Conservation (phyloP, 352 stramenopile species). For the Phytopythium ostracodes region DNA sequence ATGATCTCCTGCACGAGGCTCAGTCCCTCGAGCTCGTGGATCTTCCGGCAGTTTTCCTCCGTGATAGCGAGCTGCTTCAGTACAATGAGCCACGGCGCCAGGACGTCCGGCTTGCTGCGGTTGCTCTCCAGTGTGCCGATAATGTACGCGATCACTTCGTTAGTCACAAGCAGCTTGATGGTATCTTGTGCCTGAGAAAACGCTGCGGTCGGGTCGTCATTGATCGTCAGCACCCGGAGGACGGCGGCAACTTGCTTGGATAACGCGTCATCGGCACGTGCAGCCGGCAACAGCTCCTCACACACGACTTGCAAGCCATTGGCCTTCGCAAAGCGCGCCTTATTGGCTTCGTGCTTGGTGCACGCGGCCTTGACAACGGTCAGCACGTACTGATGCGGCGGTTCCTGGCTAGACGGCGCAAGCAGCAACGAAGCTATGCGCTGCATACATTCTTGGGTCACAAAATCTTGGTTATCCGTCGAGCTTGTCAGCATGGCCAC, state of each 20-base stretch:
- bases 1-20: conserved; percentile 54
- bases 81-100: conserved; percentile 57
- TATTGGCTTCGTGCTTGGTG: conserved; percentile 66
- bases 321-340: conserved; percentile 52
- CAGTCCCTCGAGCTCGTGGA: conserved; percentile 54
- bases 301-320: conserved; percentile 33
- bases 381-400: conserved; percentile 21
- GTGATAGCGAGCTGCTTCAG: conserved; percentile 78
- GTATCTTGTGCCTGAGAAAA: conserved; percentile 73
- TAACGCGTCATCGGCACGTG: conserved; percentile 11
- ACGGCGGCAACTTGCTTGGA: conserved; percentile 48
- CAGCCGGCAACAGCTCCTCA: conserved; percentile 15
- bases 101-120: conserved; percentile 33
- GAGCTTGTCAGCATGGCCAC: conserved; percentile 37
- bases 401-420: conserved; percentile 9
- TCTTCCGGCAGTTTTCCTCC: conserved; percentile 71
- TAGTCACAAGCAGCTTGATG: conserved; percentile 53
- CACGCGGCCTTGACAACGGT: conserved; percentile 37
- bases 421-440: conserved; percentile 19
- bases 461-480: conserved; percentile 62
- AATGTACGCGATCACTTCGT: conserved; percentile 48
- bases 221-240: conserved; percentile 62
- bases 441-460: conserved; percentile 37
- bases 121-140: conserved; percentile 28
- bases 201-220: conserved; percentile 57